Evolutionary conservation across 768 basidiomycete species (phyloP).

Genomic region (Sporobolomyces pararoseus): DNA sequence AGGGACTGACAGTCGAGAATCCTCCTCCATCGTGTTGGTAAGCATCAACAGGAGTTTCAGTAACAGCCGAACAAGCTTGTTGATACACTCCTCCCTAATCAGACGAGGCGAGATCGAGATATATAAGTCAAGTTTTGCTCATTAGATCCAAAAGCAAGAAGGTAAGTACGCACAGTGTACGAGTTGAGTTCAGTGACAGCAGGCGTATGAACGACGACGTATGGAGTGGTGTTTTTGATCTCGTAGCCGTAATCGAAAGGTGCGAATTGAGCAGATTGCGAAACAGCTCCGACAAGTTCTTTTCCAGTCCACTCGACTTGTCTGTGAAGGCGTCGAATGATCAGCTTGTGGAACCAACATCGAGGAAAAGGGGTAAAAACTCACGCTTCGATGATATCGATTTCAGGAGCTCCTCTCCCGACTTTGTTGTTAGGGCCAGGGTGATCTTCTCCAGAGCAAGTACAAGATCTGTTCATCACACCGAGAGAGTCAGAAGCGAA

Average conservation of each 20-base stretch:
- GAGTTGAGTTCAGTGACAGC: slow-evolving; percentile 22
- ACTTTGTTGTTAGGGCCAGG: slow-evolving; percentile 70
- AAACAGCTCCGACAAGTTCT: slow-evolving; percentile 58
- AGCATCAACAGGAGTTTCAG: slow-evolving; percentile 56
- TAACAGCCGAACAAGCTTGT: slow-evolving; percentile 68
- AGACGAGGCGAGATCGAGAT: neutral
- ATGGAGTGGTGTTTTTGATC: slow-evolving; percentile 57
- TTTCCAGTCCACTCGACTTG: slow-evolving; percentile 11
- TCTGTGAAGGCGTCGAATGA: neutral
- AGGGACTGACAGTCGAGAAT: slow-evolving; percentile 53
- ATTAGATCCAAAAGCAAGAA: neutral
- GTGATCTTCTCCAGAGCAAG: slow-evolving; percentile 77
- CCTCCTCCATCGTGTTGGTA: slow-evolving; percentile 56
- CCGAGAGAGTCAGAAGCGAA: neutral
- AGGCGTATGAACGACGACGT: slow-evolving; percentile 54
- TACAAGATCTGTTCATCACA: slow-evolving; percentile 66
- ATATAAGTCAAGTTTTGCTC: neutral
- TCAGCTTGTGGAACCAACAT: no score
- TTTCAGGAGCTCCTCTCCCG: slow-evolving; percentile 76
- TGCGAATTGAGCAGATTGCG: slow-evolving; percentile 74
- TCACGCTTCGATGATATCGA: slow-evolving; percentile 66
- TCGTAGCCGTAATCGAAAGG: slow-evolving; percentile 61
- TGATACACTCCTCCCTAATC: slow-evolving; percentile 65
- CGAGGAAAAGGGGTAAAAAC: slow-evolving; percentile 53
- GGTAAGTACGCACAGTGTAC: slow-evolving; percentile 12